Conservation (phyloP, 2,329 filamentous ascomycete genomes). For the Curvularia eragrostidis region DNA sequence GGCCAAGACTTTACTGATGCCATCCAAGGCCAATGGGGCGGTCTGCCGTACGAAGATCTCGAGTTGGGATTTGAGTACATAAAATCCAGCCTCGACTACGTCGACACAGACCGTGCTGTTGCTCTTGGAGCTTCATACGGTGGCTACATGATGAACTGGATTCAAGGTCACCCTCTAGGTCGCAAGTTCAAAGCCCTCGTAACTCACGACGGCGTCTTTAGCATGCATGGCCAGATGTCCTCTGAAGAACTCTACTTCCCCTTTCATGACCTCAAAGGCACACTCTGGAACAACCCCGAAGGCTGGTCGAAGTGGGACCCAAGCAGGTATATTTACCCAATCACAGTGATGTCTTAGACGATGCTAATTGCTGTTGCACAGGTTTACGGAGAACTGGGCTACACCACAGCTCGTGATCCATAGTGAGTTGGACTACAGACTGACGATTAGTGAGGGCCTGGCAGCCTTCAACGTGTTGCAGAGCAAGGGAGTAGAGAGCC, state of each 20-base stretch:
- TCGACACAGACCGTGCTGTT: slow-evolving; percentile 73
- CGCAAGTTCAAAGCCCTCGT: slow-evolving; percentile 87
- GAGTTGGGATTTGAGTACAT: slow-evolving; percentile 80
- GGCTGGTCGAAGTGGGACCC: slow-evolving; percentile 67
- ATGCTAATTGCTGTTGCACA: neutral
- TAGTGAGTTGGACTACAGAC: slow-evolving; percentile 85
- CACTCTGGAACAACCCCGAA: slow-evolving; percentile 49
- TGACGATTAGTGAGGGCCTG: slow-evolving; percentile 84
- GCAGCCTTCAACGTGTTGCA: slow-evolving; percentile 88
- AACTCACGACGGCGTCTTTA: slow-evolving; percentile 87
- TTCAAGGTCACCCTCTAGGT: slow-evolving; percentile 83
- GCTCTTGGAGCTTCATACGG: slow-evolving; percentile 69
- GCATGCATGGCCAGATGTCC: slow-evolving; percentile 58
- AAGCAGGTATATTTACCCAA: slow-evolving; percentile 36
- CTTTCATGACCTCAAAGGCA: slow-evolving; percentile 53
- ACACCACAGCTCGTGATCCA: slow-evolving; percentile 92
- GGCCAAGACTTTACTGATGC: slow-evolving; percentile 78
- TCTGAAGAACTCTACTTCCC: slow-evolving; percentile 62
- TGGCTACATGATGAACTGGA: slow-evolving; percentile 71
- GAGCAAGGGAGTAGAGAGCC: slow-evolving; percentile 74
- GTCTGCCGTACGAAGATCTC: slow-evolving; percentile 81
- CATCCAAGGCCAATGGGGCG: slow-evolving; percentile 83
- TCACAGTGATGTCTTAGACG: neutral
- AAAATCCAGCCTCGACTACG: slow-evolving; percentile 67
- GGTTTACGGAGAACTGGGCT: slow-evolving; percentile 70